Conservation (phyloP, 352 stramenopile species). For the Phytophthora quininea region DNA sequence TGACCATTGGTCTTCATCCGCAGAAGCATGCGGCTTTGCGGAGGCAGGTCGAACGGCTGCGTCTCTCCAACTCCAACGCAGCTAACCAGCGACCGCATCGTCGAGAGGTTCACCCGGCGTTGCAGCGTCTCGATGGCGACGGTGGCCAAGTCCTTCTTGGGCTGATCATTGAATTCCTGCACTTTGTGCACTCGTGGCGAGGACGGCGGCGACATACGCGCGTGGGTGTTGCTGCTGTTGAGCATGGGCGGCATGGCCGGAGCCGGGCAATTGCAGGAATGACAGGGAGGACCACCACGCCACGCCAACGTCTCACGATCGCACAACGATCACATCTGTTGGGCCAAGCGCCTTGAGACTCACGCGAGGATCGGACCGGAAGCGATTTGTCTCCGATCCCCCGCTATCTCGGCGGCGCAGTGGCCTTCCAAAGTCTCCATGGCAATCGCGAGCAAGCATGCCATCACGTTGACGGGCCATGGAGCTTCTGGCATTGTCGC, state of each 20-base stretch:
- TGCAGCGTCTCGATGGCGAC: slow-evolving; percentile 48
- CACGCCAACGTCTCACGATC: neutral
- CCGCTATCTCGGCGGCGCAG: neutral
- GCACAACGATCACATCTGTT: slow-evolving; percentile 2
- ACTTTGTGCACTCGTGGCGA: slow-evolving; percentile 22
- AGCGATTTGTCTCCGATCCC: slow-evolving; percentile 8
- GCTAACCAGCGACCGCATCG: slow-evolving; percentile 65
- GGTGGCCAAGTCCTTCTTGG: slow-evolving; percentile 29
- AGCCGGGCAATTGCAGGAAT: neutral
- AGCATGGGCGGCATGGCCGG: slow-evolving; percentile 32
- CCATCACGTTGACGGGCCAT: neutral
- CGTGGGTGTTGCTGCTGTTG: slow-evolving; percentile 32
- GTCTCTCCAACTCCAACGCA: slow-evolving; percentile 70
- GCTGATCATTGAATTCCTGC: slow-evolving; percentile 1
- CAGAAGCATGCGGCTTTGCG: slow-evolving; percentile 47
- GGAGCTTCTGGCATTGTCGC: too few relatives aligned
- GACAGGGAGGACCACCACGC: slow-evolving; percentile 11
- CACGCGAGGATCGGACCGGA: slow-evolving; percentile 27
- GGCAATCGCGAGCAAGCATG: neutral
- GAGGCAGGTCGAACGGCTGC: slow-evolving; percentile 62
- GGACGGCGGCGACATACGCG: slow-evolving; percentile 19
- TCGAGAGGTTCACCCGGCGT: slow-evolving; percentile 48
- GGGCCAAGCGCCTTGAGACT: neutral
- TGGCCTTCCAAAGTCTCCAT: neutral
- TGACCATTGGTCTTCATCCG: slow-evolving; percentile 73